Base-by-base conservation (phyloP, 1,284 basidiomycete species). In the Albatrellus sp. region DNA sequence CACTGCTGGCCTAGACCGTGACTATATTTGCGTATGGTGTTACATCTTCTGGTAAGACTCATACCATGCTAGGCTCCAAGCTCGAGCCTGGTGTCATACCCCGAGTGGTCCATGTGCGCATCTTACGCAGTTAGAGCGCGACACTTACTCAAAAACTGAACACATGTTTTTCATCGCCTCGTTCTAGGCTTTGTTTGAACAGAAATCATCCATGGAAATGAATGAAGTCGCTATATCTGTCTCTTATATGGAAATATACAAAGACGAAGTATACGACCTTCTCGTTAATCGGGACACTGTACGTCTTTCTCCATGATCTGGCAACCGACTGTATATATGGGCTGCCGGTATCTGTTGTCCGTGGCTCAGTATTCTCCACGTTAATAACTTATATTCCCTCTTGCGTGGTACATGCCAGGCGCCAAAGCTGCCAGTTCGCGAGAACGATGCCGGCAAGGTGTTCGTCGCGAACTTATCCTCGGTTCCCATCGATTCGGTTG, bases 201-300 rank as follows among this genome's bases (percentile, higher is more conserved):
- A 52, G 7, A 49, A 49, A 16, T 33, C 36, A 12, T 40, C 49
- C 7, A 36, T 40, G 20, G 14, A 32, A 35, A 42, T 42, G 41
- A 60, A 63, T 34, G 57, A 70, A 35, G 63, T 71, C 5, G 64
- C 65, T 2, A 59, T 88, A 3, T 53, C 68, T 5, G 66, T 84
- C 13, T 85, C 83, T 0, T 90, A 88, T 52, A 84, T 89, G 72
- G 88, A 90, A 57, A 86, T 90, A 37, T 87, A 90, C 62, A 86
- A 86, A 54, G 87, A 90, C 53, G 84, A 90, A 47, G 80, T 84
- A 1, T 90, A 85, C 55, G 87, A 90, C 55, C 69, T 91, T 3
- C 69, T 90, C 3, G 80, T 83, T 2, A 65, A 72, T 42, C 67
- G 80, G 37, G 82, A 82, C 43, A 75, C 69, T 40, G 84, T 82